These are phyloP conservation scores for Talaromyces adpressus DNA, from an alignment of 495 filamentous ascomycete genomes.

Conservation along the genomic window DNA sequence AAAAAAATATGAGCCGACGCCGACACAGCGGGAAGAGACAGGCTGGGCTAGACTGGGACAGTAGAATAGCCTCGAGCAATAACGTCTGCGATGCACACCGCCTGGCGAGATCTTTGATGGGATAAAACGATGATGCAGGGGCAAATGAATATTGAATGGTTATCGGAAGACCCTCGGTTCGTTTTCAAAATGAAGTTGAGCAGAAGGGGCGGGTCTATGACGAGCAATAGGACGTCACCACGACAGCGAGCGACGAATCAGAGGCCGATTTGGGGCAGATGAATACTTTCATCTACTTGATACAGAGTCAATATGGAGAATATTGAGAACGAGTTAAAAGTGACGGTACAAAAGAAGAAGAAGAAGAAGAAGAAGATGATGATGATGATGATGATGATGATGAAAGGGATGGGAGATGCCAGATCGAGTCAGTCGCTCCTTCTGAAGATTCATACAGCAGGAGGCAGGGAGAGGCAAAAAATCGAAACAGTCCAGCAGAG, in stretches of 20 bases:
- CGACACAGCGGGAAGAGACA: not conserved
- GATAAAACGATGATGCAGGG: not conserved
- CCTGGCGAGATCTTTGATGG: not conserved
- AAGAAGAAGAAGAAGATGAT: too few species aligned
- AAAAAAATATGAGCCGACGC: not conserved
- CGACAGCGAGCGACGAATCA: not conserved
- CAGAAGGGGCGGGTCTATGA: not conserved
- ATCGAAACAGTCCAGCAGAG: too few species aligned
- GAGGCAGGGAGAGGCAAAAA: too few species aligned
- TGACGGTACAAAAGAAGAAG: too few species aligned
- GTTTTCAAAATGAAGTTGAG: not conserved
- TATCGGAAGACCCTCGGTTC: not conserved
- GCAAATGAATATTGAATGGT: not conserved
- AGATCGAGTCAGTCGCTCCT: not conserved
- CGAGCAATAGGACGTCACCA: not conserved
- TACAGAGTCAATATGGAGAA: not conserved
- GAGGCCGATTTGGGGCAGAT: not conserved
- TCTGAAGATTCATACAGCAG: not conserved
- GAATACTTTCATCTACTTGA: not conserved
- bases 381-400: too few species aligned
- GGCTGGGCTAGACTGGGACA: not conserved
- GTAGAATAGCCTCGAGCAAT: not conserved
- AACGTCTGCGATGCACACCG: not conserved
- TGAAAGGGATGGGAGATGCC: not conserved
- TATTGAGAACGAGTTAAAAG: slow-evolving; percentile 5